Conservation (phyloP, 1,284 basidiomycete species). For the Testicularia cyperi region DNA sequence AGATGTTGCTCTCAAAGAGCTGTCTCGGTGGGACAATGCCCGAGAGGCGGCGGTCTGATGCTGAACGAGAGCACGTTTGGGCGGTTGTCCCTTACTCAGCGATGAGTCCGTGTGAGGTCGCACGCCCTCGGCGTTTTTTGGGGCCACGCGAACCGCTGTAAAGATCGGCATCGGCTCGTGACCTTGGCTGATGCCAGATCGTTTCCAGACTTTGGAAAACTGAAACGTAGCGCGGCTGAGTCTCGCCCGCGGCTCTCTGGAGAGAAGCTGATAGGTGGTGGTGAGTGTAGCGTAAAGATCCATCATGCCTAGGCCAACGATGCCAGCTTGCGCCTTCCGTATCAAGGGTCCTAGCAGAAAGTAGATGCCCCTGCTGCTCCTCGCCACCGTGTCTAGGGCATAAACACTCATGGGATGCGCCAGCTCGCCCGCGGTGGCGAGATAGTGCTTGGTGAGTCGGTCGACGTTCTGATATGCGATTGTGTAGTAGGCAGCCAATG, state of each 20-base stretch:
- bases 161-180: conserved; percentile 50
- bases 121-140: conserved; percentile 23
- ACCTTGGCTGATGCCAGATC: conserved; percentile 25
- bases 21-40: too few species aligned
- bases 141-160: conserved; percentile 46
- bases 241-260: conserved; percentile 39
- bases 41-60: conserved; percentile 25
- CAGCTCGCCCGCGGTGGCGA: conserved; percentile 46
- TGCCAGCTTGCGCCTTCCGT: conserved; percentile 45
- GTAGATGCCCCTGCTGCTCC: conserved; percentile 48
- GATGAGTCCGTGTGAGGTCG: conserved; percentile 30
- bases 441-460: conserved; percentile 42
- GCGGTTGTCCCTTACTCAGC: conserved; percentile 33
- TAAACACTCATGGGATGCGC: conserved; percentile 53
- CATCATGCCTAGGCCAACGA: conserved; percentile 54
- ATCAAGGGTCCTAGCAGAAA: conserved; percentile 53
- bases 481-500: conserved; percentile 50
- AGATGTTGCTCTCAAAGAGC: not conserved
- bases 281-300: conserved; percentile 56
- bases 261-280: conserved; percentile 47
- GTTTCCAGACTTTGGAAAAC: conserved; percentile 51
- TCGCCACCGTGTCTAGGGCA: conserved; percentile 50
- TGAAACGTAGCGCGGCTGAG: conserved; percentile 50
- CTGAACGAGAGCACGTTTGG: conserved; percentile 29
- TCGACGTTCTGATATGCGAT: conserved; percentile 38